phyloP scores from a whole-genome alignment of 306 rosid genomes.

The Astragalus glycyphyllos region DNA sequence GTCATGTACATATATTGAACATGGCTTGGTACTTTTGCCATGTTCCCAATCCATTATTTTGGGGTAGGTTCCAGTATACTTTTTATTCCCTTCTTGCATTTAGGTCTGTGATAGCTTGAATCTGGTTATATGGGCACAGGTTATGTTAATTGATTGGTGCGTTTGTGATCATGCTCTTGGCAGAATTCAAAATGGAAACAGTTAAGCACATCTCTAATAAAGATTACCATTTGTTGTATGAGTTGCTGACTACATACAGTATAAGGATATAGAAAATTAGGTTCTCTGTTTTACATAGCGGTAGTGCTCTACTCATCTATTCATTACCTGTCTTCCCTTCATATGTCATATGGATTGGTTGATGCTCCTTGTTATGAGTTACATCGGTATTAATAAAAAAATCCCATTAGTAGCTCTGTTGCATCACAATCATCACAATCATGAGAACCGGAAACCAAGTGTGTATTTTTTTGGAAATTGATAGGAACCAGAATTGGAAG shows the following conservation, averaged over 20 bases:
- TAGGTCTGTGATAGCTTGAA: background rate
- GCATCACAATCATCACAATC: too few species aligned
- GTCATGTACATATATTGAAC: background rate
- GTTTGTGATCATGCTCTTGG: conserved; percentile 26
- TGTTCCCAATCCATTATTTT: background rate
- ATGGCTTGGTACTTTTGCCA: background rate
- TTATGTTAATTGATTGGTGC: conserved; percentile 5
- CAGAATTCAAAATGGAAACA: conserved; percentile 21
- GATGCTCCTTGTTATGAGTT: too few species aligned
- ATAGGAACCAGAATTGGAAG: too few species aligned
- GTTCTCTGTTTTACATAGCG: conserved; percentile 28
- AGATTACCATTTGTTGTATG: conserved; percentile 21
- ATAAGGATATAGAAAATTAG: conserved; percentile 20
- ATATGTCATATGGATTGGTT: background rate
- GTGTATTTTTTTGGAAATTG: too few species aligned
- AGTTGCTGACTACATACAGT: background rate
- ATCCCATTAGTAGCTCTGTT: too few species aligned
- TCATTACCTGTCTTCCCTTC: conserved; percentile 8
- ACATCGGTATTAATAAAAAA: too few species aligned
- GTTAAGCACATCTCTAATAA: conserved; percentile 12
- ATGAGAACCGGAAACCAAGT: too few species aligned
- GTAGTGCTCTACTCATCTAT: conserved; percentile 4
- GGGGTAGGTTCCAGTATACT: too few species aligned
- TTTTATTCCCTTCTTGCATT: background rate
- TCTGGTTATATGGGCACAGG: background rate